A percentile compares a stretch with the other conserved stretches of the same genome.
Evolutionary conservation across 257 asterid species (phyloP).

Genomic region (Solanum pimpinellifolium): DNA sequence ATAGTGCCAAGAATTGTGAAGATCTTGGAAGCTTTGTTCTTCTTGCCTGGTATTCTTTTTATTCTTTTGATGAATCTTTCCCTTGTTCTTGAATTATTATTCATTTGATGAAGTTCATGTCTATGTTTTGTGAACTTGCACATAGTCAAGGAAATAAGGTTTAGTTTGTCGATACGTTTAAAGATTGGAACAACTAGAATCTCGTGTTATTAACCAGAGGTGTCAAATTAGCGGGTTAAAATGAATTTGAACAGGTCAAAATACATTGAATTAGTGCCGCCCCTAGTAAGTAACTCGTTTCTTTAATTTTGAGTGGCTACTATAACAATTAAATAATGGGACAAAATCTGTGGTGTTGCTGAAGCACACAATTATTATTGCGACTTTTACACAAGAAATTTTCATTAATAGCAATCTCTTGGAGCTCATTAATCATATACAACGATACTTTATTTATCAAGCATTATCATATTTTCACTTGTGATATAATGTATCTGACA

Average conservation of each 20-base stretch:
- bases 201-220: background rate
- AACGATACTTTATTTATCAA: background rate
- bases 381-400: no score
- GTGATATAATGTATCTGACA: background rate
- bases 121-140: background rate
- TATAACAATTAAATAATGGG: no score
- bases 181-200: background rate
- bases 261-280: background rate
- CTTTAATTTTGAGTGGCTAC: background rate
- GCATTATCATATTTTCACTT: background rate
- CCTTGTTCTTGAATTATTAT: background rate
- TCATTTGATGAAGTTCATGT: background rate
- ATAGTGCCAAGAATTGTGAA: constrained; percentile 4
- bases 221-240: background rate
- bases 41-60: background rate
- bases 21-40: background rate
- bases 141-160: background rate
- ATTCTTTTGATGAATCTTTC: background rate
- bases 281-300: background rate
- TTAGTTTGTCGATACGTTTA: background rate
- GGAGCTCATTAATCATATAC: background rate
- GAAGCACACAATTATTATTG: background rate
- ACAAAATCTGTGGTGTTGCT: background rate
- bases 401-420: background rate
- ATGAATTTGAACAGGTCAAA: background rate